Evolutionary conservation across 129 eudicot genomes (phyloP).

Genomic region (Tanacetum coccineum): DNA sequence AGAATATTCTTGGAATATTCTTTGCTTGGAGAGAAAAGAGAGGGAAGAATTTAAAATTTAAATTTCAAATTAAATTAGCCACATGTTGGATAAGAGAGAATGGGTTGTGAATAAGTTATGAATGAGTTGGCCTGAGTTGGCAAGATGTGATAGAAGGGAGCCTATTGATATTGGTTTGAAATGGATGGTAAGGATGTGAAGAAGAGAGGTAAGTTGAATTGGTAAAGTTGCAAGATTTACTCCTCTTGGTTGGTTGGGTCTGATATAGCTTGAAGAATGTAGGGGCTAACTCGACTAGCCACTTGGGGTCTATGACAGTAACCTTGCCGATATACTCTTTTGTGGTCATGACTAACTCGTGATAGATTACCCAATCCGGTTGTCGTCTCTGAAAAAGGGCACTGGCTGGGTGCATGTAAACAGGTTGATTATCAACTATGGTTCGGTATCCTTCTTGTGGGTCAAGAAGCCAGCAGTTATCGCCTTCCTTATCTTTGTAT

Average conservation of each 20-base stretch:
- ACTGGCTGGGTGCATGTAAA: constrained; percentile 83
- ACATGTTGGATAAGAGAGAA: no score
- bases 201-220: no score
- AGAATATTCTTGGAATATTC: no score
- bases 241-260: constrained; percentile 26
- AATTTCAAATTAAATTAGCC: no score
- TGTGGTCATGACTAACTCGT: constrained; percentile 79
- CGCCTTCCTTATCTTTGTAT: constrained; percentile 45
- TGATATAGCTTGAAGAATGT: constrained; percentile 66
- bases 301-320: constrained; percentile 35
- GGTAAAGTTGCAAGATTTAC: no score
- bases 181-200: no score
- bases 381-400: constrained; percentile 90
- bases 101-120: no score
- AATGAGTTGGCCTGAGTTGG: no score
- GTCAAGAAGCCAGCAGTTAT: constrained; percentile 75
- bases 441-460: constrained; percentile 54
- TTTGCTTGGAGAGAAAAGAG: no score
- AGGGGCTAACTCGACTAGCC: constrained; percentile 69
- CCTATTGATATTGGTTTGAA: no score
- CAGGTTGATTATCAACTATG: constrained; percentile 77
- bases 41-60: no score
- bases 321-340: constrained; percentile 89
- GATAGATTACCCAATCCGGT: constrained; percentile 90
- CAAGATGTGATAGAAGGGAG: no score